These are phyloP conservation scores for Myochromella boudieri DNA, from an alignment of 768 basidiomycete species.

Conservation along the genomic window DNA sequence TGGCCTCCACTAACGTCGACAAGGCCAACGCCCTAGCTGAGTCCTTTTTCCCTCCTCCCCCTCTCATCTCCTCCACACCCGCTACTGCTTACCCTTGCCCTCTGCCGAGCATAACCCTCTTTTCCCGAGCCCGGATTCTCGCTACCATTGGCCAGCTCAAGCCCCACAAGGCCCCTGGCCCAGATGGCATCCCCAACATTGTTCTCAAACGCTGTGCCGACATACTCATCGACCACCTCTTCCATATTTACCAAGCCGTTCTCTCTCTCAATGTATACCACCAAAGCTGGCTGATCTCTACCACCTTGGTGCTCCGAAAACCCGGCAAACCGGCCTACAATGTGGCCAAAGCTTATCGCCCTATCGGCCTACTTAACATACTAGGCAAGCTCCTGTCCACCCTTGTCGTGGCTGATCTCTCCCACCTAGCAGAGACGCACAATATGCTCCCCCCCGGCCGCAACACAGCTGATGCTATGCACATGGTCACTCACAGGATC, in stretches of 20 bases:
- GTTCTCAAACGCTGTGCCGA: slow-evolving; percentile 18
- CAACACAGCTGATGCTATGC: slow-evolving; percentile 34
- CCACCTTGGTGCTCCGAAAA: slow-evolving; percentile 31
- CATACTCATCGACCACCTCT: slow-evolving; percentile 13
- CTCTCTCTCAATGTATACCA: slow-evolving; percentile 28
- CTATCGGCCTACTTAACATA: slow-evolving; percentile 33
- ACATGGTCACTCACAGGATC: slow-evolving; percentile 30
- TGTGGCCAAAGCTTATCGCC: slow-evolving; percentile 29
- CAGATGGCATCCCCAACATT: slow-evolving; percentile 18
- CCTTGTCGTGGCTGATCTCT: slow-evolving; percentile 22
- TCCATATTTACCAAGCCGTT: slow-evolving; percentile 23
- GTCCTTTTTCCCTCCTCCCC: slow-evolving; percentile 18
- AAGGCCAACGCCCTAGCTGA: slow-evolving; percentile 6
- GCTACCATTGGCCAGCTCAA: slow-evolving; percentile 17
- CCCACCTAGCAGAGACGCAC: slow-evolving; percentile 25
- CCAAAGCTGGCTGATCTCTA: slow-evolving; percentile 22
- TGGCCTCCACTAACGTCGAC: neutral
- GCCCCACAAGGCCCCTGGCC: slow-evolving; percentile 27
- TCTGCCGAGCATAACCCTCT: neutral
- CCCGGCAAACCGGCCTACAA: slow-evolving; percentile 35
- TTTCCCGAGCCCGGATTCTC: slow-evolving; percentile 4
- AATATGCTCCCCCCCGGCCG: slow-evolving; percentile 37
- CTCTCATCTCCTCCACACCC: neutral
- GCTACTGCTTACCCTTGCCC: slow-evolving; percentile 14
- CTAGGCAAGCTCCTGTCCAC: slow-evolving; percentile 27